A percentile compares a stretch with the other conserved stretches of the same genome.
These are phyloP conservation scores for Sordariomycetes sp. DNA, from an alignment of 2,329 filamentous ascomycete genomes.

Conservation along the genomic window DNA sequence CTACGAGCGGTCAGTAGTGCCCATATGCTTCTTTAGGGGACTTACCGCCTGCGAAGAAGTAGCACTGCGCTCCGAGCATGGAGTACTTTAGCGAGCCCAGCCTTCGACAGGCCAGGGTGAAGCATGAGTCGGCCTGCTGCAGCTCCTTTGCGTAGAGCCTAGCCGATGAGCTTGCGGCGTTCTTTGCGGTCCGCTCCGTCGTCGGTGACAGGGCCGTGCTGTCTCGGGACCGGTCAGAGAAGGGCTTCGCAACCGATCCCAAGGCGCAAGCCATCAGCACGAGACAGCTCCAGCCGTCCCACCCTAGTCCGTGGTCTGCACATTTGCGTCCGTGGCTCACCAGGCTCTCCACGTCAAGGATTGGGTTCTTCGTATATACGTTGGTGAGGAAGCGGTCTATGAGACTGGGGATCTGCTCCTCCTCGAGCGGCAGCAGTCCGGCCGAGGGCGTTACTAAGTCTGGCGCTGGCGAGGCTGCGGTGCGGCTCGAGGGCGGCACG, in stretches of 20 bases:
- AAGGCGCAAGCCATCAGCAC: conserved; percentile 13
- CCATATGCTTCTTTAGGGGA: not conserved
- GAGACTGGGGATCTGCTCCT: conserved; percentile 12
- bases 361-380: conserved; percentile 16
- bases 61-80: conserved; percentile 24
- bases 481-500: not conserved
- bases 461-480: not conserved
- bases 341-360: conserved; percentile 11
- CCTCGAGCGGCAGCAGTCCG: conserved; percentile 8
- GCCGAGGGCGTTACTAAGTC: conserved; percentile 5
- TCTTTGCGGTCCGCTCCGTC: not conserved
- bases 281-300: conserved; percentile 14
- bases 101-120: conserved; percentile 13
- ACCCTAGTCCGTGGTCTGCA: conserved; percentile 13
- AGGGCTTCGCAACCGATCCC: conserved; percentile 10
- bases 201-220: conserved; percentile 2
- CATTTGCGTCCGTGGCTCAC: conserved; percentile 11
- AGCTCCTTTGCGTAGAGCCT: conserved; percentile 7
- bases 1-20: conserved; percentile 6
- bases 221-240: too few species aligned
- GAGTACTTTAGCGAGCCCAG: conserved; percentile 14
- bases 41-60: conserved; percentile 23
- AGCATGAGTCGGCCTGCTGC: conserved; percentile 13
- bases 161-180: conserved; percentile 3
- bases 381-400: conserved; percentile 14